Evolutionary conservation across 1,284 basidiomycete genomes (phyloP).

Genomic region (Ustilago tritici): DNA sequence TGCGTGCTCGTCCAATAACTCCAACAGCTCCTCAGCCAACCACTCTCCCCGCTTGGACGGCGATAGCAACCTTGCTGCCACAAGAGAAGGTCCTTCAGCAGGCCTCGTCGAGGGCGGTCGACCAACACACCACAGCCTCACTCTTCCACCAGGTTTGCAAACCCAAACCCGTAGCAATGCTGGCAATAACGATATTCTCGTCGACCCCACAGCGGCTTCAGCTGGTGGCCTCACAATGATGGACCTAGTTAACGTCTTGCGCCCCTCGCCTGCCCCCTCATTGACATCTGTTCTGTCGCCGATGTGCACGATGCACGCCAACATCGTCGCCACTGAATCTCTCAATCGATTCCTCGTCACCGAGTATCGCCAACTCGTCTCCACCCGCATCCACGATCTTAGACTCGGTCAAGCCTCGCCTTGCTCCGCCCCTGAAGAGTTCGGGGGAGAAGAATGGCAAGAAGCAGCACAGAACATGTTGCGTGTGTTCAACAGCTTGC

Average conservation of each 20-base stretch:
- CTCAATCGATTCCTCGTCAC: conserved; percentile 54
- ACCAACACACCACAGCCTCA: conserved; percentile 20
- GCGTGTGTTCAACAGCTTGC: conserved; percentile 39
- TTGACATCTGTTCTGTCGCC: conserved; percentile 42
- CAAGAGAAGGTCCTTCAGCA: neutral
- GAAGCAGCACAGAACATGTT: conserved; percentile 48
- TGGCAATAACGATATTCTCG: neutral
- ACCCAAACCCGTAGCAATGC: neutral
- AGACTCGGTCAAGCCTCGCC: conserved; percentile 14
- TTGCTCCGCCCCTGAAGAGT: conserved; percentile 9
- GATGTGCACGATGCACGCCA: conserved; percentile 59
- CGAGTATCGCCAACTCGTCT: conserved; percentile 50
- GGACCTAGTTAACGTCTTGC: conserved; percentile 50
- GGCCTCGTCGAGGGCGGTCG: conserved; percentile 10
- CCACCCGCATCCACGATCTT: conserved; percentile 27
- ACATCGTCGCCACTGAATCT: conserved; percentile 54
- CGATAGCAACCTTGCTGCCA: neutral
- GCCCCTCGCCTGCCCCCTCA: conserved; percentile 37
- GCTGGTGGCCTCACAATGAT: conserved; percentile 19
- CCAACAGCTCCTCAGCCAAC: conserved; percentile 24
- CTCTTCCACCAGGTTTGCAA: conserved; percentile 7
- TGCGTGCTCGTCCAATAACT: conserved; percentile 25
- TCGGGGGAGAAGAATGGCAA: conserved; percentile 30
- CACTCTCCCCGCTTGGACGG: conserved; percentile 20
- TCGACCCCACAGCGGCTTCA: neutral